A percentile compares a stretch with the other conserved stretches of the same genome.
These are phyloP conservation scores for Prunus davidiana DNA, from an alignment of 306 rosid species.

Conservation along the genomic window DNA sequence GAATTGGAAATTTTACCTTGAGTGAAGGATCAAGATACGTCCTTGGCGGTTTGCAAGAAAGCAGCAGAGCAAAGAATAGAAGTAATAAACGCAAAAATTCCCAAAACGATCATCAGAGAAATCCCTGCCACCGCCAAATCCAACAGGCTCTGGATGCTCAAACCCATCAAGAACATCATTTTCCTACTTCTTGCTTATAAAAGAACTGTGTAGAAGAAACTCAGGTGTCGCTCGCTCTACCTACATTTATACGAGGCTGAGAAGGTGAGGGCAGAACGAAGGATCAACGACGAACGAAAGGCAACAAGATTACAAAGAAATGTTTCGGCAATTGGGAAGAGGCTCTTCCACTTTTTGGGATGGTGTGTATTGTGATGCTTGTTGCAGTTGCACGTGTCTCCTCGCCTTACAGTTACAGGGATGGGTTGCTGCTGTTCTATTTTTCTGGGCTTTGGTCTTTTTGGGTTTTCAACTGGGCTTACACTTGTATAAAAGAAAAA, in stretches of 20 bases:
- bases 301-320: background rate
- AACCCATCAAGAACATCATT: slow-evolving; percentile 32
- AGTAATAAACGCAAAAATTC: slow-evolving; percentile 55
- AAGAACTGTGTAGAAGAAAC: background rate
- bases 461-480: too few relatives aligned
- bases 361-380: background rate
- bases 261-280: background rate
- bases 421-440: background rate
- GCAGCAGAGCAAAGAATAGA: slow-evolving; percentile 70
- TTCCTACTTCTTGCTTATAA: background rate
- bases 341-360: background rate
- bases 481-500: too few relatives aligned
- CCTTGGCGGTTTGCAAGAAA: slow-evolving; percentile 55
- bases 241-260: background rate
- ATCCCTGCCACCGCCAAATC: slow-evolving; percentile 70
- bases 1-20: slow-evolving; percentile 2
- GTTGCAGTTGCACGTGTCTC: slow-evolving; percentile 2
- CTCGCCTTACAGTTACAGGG: background rate
- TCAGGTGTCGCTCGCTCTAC: background rate
- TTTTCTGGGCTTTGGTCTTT: background rate
- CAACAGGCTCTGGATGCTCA: slow-evolving; percentile 49
- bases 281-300: background rate
- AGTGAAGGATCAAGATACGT: slow-evolving; percentile 31
- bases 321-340: background rate
- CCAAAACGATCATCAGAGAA: slow-evolving; percentile 57